These are phyloP conservation scores for Sphaerostilbella broomeana DNA, from an alignment of 2,329 filamentous ascomycete genomes.

Conservation along the genomic window DNA sequence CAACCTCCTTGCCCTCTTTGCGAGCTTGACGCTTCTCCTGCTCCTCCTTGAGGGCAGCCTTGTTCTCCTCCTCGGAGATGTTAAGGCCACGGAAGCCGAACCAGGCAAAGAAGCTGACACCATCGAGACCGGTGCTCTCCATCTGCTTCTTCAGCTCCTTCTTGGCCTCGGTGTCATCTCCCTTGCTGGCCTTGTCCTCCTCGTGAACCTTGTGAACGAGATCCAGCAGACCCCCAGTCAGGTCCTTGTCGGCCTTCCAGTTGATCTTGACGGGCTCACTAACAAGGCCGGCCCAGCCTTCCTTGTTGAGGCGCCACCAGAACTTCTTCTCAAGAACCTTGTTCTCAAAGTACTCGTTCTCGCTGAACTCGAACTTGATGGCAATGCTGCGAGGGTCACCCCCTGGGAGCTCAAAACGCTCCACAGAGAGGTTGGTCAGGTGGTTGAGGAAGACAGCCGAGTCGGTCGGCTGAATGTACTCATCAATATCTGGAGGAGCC, in stretches of 20 bases:
- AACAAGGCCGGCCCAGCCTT: conserved; percentile 69
- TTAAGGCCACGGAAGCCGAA: conserved; percentile 72
- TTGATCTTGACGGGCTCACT: conserved; percentile 82
- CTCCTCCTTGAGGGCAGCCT: conserved; percentile 14
- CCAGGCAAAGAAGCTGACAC: conserved; percentile 78
- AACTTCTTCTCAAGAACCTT: conserved; percentile 82
- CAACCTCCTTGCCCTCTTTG: conserved; percentile 45
- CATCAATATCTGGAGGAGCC: conserved; percentile 77
- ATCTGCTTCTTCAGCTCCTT: conserved; percentile 49
- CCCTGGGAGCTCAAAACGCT: conserved; percentile 69
- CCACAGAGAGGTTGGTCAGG: conserved; percentile 64
- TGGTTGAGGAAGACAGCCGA: conserved; percentile 62
- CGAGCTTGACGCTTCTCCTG: conserved; percentile 38
- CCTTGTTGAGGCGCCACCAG: conserved; percentile 66
- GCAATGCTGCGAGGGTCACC: conserved; percentile 77
- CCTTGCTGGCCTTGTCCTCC: conserved; percentile 42
- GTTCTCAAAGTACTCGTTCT: conserved; percentile 79
- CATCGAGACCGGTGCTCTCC: conserved; percentile 55
- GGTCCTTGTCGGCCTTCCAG: conserved; percentile 76
- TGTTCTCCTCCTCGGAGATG: conserved; percentile 56
- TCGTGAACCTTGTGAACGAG: conserved; percentile 65
- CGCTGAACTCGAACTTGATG: conserved; percentile 70
- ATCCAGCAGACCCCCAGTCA: conserved; percentile 73
- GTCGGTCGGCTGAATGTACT: conserved; percentile 79
- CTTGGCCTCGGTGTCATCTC: conserved; percentile 39